A percentile compares a stretch with the other conserved stretches of the same genome.
Conservation (phyloP, 768 basidiomycete genomes). For the Cantharellus cinnabarinus region DNA sequence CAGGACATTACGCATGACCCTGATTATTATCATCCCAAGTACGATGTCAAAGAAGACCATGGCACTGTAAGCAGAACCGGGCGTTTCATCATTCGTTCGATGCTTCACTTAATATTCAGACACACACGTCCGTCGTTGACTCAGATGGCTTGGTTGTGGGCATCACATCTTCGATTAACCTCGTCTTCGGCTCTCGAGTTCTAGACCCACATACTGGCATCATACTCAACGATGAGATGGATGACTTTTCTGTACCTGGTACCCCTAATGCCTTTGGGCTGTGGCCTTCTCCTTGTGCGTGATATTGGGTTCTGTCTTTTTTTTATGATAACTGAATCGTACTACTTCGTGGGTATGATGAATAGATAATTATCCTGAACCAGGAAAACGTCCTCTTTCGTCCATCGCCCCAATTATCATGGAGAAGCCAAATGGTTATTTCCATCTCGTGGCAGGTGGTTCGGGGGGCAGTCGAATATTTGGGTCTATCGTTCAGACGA, state of each 20-base stretch:
- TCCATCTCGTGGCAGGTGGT: slow-evolving; percentile 59
- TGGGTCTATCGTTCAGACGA: slow-evolving; percentile 51
- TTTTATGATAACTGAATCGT: neutral
- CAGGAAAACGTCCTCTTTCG: slow-evolving; percentile 77
- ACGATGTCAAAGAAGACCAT: slow-evolving; percentile 59
- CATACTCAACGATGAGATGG: slow-evolving; percentile 84
- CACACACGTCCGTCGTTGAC: slow-evolving; percentile 72
- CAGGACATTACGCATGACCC: slow-evolving; percentile 67
- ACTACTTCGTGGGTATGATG: neutral
- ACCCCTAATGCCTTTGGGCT: slow-evolving; percentile 68
- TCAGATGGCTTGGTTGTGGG: slow-evolving; percentile 68
- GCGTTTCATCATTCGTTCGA: too few species aligned
- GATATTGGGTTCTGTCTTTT: neutral
- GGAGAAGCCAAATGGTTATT: slow-evolving; percentile 50
- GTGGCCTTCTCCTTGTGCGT: slow-evolving; percentile 58
- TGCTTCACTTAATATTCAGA: slow-evolving; percentile 22
- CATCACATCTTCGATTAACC: slow-evolving; percentile 76
- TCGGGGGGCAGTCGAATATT: slow-evolving; percentile 82
- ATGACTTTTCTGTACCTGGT: slow-evolving; percentile 81
- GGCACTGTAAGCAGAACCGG: slow-evolving; percentile 44
- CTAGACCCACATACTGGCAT: slow-evolving; percentile 62
- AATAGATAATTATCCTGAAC: slow-evolving; percentile 70
- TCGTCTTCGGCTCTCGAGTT: slow-evolving; percentile 74
- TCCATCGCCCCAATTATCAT: slow-evolving; percentile 68
- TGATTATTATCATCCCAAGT: slow-evolving; percentile 68